A percentile compares a stretch with the other conserved stretches of the same genome.
These are phyloP conservation scores for Colletotrichum spinosum DNA, from an alignment of 2,329 filamentous ascomycete species.

Conservation along the genomic window DNA sequence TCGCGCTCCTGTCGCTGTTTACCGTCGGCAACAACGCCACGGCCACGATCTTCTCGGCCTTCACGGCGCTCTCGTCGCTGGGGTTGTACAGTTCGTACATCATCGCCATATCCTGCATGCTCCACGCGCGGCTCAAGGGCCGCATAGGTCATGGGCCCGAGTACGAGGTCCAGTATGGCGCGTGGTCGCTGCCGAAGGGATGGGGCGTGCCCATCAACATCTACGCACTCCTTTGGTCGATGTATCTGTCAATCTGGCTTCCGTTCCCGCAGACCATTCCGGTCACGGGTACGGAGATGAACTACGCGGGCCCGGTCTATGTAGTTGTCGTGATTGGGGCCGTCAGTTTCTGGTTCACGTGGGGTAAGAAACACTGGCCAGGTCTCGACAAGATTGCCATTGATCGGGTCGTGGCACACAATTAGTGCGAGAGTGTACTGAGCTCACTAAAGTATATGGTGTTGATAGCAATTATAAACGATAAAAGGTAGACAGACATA, in stretches of 20 bases:
- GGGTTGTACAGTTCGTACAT: conserved; percentile 36
- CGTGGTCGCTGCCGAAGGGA: conserved; percentile 26
- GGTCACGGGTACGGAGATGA: conserved; percentile 34
- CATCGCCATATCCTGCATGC: conserved; percentile 34
- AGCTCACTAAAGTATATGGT: too few relatives aligned
- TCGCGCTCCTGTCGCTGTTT: conserved; percentile 29
- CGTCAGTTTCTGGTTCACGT: conserved; percentile 28
- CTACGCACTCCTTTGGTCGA: conserved; percentile 31
- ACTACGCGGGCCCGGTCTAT: conserved; percentile 30
- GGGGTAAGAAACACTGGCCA: conserved; percentile 33
- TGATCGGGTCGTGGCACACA: conserved; percentile 22
- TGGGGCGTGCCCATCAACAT: conserved; percentile 30
- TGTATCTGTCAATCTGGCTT: conserved; percentile 29
- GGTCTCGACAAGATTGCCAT: conserved; percentile 32
- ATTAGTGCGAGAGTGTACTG: not conserved
- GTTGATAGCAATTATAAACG: too few relatives aligned
- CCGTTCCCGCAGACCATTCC: conserved; percentile 34
- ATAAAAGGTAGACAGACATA: too few relatives aligned
- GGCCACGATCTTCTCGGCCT: conserved; percentile 35
- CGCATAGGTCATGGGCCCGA: conserved; percentile 26
- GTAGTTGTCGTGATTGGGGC: conserved; percentile 25
- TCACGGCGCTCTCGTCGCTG: conserved; percentile 31
- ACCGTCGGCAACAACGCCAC: conserved; percentile 33
- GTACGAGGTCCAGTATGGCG: conserved; percentile 27
- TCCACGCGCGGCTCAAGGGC: conserved; percentile 27